phyloP scores from a whole-genome alignment of 495 filamentous ascomycete species.

The Penicillium cataractarum region DNA sequence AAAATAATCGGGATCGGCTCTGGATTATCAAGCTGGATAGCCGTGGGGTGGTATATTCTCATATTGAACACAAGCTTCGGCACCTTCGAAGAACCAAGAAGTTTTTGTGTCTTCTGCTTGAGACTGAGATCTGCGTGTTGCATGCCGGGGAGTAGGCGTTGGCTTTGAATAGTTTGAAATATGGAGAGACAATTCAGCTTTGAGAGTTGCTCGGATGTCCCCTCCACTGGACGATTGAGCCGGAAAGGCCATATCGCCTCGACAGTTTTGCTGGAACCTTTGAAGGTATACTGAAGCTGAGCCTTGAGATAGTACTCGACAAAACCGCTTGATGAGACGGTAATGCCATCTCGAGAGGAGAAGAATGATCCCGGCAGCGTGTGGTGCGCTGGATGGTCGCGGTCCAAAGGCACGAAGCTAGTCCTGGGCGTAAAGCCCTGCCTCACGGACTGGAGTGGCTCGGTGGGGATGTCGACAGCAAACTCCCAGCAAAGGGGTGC shows the following conservation, averaged over 20 bases:
- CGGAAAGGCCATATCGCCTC: slow-evolving; percentile 13
- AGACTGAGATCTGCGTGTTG: slow-evolving; percentile 11
- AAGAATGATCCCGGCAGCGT: slow-evolving; percentile 8
- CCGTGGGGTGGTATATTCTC: background rate
- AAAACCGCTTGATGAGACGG: background rate
- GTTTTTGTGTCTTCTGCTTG: slow-evolving; percentile 14
- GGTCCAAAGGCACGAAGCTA: slow-evolving; percentile 1
- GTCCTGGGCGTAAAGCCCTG: background rate
- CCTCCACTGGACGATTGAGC: background rate
- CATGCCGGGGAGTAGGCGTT: slow-evolving; percentile 19
- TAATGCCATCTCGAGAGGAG: background rate
- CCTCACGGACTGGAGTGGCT: background rate
- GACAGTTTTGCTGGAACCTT: background rate
- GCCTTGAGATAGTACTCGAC: slow-evolving; percentile 20
- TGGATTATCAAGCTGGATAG: slow-evolving; percentile 4
- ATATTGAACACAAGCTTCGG: slow-evolving; percentile 10
- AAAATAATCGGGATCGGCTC: background rate
- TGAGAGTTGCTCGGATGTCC: background rate
- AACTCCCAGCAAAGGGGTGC: slow-evolving; percentile 10
- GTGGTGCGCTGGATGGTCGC: background rate
- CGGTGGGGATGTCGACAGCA: slow-evolving; percentile 1
- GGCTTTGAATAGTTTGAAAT: slow-evolving; percentile 7
- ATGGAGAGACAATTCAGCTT: background rate
- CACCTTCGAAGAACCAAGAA: slow-evolving; percentile 21
- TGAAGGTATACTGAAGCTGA: slow-evolving; percentile 5